phyloP scores from a whole-genome alignment of 73 alveolate genomes.

The Breviolum minutum region DNA sequence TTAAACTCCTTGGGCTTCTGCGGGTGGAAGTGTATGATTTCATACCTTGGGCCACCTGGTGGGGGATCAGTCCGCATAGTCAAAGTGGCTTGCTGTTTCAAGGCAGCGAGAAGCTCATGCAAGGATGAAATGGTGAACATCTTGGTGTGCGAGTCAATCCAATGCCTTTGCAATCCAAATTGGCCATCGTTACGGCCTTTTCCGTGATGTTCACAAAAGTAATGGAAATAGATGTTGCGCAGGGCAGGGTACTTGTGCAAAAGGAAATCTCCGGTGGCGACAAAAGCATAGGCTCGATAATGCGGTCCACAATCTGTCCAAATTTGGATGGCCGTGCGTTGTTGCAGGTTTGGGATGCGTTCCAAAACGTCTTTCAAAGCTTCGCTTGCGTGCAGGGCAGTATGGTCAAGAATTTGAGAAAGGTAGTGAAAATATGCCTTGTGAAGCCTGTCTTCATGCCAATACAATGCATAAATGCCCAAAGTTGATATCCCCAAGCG shows the following conservation, averaged over 20 bases:
- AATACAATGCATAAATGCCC: slow-evolving; percentile 18
- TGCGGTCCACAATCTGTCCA: slow-evolving; percentile 47
- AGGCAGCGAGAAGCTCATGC: not conserved
- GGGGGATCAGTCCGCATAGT: slow-evolving; percentile 38
- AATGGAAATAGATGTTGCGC: not conserved
- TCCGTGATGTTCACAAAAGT: slow-evolving; percentile 23
- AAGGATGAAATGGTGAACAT: not conserved
- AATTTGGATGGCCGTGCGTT: not conserved
- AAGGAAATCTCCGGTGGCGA: not conserved
- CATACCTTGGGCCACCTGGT: slow-evolving; percentile 29
- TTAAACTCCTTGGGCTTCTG: not conserved
- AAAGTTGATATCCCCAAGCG: slow-evolving; percentile 38
- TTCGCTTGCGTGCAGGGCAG: slow-evolving; percentile 22
- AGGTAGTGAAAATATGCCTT: slow-evolving; percentile 3
- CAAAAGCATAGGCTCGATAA: not conserved
- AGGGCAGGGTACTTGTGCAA: no score
- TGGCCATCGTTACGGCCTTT: slow-evolving; percentile 74
- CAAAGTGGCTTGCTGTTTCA: not conserved
- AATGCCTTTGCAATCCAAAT: slow-evolving; percentile 2
- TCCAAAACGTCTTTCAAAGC: not conserved
- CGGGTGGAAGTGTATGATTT: slow-evolving; percentile 22
- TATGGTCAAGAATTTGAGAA: slow-evolving; percentile 52
- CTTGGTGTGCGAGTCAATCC: not conserved
- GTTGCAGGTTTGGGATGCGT: not conserved
- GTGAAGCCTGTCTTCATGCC: not conserved